A percentile compares a stretch with the other conserved stretches of the same genome.
phyloP scores from a whole-genome alignment of 169 alveolate species.

The Eimeria acervulina region DNA sequence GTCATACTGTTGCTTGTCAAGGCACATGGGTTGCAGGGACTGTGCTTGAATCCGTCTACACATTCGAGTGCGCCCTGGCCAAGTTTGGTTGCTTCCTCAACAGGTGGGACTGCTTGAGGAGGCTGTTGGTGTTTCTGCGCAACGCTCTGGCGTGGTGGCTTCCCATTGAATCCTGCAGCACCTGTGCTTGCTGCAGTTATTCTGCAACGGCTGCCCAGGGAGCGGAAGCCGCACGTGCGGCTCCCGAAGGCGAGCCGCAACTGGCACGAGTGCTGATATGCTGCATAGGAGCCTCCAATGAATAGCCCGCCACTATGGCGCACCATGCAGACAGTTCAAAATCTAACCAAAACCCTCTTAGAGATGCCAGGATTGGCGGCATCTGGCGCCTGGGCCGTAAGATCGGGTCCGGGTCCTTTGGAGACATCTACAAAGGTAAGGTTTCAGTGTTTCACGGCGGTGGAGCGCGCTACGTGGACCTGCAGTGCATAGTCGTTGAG shows the following conservation, averaged over 20 bases:
- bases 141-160: neutral
- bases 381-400: constrained; percentile 97
- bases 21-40: constrained; percentile 3
- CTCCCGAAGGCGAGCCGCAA: constrained; percentile 24
- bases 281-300: constrained; percentile 76
- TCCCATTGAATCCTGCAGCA: neutral
- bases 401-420: constrained; percentile 99
- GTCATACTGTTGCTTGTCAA: neutral
- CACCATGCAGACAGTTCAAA: constrained; percentile 79
- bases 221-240: constrained; percentile 70
- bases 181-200: neutral
- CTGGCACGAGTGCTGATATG: constrained; percentile 71
- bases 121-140: neutral
- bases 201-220: neutral
- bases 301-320: constrained; percentile 81
- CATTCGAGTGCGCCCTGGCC: neutral
- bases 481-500: neutral
- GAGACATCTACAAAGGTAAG: constrained; percentile 96
- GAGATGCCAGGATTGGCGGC: constrained; percentile 98
- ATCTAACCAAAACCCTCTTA: constrained; percentile 78
- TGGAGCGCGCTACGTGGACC: neutral
- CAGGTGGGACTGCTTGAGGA: neutral
- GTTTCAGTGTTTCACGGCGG: neutral
- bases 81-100: neutral
- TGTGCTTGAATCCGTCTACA: neutral